phyloP scores from a whole-genome alignment of 2,329 filamentous ascomycete species.

The Stachybotrys echinatus region DNA sequence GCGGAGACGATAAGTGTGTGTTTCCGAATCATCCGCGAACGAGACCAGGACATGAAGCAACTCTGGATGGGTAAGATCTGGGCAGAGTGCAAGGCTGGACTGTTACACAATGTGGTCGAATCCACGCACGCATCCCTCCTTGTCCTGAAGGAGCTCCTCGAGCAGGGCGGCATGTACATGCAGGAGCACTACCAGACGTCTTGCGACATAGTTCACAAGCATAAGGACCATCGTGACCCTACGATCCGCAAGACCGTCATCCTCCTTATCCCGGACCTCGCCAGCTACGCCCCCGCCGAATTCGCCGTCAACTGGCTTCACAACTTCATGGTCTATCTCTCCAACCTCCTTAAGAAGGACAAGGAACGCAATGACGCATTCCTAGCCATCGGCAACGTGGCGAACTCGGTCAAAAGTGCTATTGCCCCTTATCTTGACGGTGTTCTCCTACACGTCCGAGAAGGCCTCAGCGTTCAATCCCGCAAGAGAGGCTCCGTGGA shows the following conservation, averaged over 20 bases:
- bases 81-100: slow-evolving; percentile 73
- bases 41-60: slow-evolving; percentile 82
- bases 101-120: slow-evolving; percentile 77
- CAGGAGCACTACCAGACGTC: slow-evolving; percentile 87
- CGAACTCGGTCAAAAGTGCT: slow-evolving; percentile 90
- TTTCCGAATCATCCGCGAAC: slow-evolving; percentile 90
- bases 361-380: slow-evolving; percentile 94
- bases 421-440: slow-evolving; percentile 94
- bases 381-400: slow-evolving; percentile 91
- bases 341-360: slow-evolving; percentile 88
- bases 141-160: slow-evolving; percentile 84
- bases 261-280: slow-evolving; percentile 83
- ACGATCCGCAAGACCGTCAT: slow-evolving; percentile 88
- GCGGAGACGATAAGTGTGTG: slow-evolving; percentile 91
- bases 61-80: slow-evolving; percentile 90
- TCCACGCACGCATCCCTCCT: slow-evolving; percentile 90
- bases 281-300: slow-evolving; percentile 85
- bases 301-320: slow-evolving; percentile 86
- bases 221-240: slow-evolving; percentile 87
- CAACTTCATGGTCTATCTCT: slow-evolving; percentile 95
- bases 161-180: slow-evolving; percentile 99
- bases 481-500: slow-evolving; percentile 59
- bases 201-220: slow-evolving; percentile 86
- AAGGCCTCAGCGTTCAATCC: slow-evolving; percentile 80
- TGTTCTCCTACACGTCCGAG: slow-evolving; percentile 87